Evolutionary conservation across 2,329 filamentous ascomycete genomes (phyloP).

Genomic region (Aspergillus aculeatinus): DNA sequence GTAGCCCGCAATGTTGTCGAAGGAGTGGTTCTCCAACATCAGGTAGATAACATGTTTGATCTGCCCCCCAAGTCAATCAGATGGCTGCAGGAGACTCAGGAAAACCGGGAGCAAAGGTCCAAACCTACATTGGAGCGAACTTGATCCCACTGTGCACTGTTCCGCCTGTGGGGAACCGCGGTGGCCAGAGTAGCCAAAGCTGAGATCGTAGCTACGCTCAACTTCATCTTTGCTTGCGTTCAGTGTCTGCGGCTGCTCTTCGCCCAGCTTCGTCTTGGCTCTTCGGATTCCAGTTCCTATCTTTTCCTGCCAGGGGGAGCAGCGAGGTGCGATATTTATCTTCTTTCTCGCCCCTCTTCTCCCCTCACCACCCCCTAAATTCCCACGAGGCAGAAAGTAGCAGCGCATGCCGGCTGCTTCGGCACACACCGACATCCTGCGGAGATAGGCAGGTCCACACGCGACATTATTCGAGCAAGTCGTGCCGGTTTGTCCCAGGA

Average conservation of each 20-base stretch:
- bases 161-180: constrained; percentile 18
- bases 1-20: constrained; percentile 43
- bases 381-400: not conserved
- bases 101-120: not conserved
- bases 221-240: constrained; percentile 19
- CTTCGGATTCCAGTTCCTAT: not conserved
- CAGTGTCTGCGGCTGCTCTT: not conserved
- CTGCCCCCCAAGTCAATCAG: constrained; percentile 15
- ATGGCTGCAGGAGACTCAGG: not conserved
- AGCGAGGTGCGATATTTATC: constrained; percentile 7
- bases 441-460: not conserved
- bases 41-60: constrained; percentile 40
- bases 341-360: constrained; percentile 1
- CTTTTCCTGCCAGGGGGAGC: not conserved
- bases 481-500: not conserved
- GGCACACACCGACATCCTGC: not conserved
- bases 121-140: constrained; percentile 27
- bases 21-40: constrained; percentile 42
- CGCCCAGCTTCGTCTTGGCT: not conserved
- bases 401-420: not conserved
- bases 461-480: not conserved
- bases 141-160: constrained; percentile 19
- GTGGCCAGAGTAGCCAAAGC: constrained; percentile 17
- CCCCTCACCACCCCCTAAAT: not conserved
- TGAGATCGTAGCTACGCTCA: constrained; percentile 10